Conservation (phyloP, 805 yeast genomes). For the Candida insectalens region DNA sequence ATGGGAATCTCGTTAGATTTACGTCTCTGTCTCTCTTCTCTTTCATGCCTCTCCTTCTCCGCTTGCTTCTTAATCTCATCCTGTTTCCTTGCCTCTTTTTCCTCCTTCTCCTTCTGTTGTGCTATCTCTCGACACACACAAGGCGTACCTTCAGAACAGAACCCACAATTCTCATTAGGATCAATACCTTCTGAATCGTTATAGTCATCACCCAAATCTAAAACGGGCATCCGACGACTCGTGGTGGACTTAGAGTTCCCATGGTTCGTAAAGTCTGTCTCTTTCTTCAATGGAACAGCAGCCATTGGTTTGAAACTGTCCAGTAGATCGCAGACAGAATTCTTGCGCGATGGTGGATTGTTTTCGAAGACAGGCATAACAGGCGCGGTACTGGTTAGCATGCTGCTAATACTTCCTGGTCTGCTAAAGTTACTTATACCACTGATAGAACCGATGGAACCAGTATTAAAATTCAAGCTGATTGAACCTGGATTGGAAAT, state of each 20-base stretch:
- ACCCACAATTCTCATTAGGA: constrained; percentile 71
- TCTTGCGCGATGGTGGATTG: no score
- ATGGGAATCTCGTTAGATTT: not conserved
- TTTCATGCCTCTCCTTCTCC: constrained; percentile 7
- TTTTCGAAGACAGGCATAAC: no score
- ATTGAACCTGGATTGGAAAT: not conserved
- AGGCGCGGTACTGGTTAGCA: no score
- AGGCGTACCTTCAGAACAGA: constrained; percentile 85
- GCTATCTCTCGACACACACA: constrained; percentile 85
- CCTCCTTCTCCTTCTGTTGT: constrained; percentile 27
- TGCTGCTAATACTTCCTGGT: no score
- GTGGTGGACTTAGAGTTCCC: constrained; percentile 23
- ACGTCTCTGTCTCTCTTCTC: constrained; percentile 3
- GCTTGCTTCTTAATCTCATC: constrained; percentile 7
- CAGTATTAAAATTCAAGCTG: no score
- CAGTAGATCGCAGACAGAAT: no score
- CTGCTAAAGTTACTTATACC: no score
- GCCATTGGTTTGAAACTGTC: constrained; percentile 47
- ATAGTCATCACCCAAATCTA: constrained; percentile 19
- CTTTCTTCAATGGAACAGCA: constrained; percentile 54
- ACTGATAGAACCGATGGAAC: no score
- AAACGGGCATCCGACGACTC: constrained; percentile 12
- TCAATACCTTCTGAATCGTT: constrained; percentile 34
- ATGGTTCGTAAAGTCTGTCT: constrained; percentile 49
- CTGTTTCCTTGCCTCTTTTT: constrained; percentile 6